Evolutionary conservation across 2,329 filamentous ascomycete genomes (phyloP), one percentile per base, ranked within the genome.

Genomic region (Botrytis deweyae): DNA sequence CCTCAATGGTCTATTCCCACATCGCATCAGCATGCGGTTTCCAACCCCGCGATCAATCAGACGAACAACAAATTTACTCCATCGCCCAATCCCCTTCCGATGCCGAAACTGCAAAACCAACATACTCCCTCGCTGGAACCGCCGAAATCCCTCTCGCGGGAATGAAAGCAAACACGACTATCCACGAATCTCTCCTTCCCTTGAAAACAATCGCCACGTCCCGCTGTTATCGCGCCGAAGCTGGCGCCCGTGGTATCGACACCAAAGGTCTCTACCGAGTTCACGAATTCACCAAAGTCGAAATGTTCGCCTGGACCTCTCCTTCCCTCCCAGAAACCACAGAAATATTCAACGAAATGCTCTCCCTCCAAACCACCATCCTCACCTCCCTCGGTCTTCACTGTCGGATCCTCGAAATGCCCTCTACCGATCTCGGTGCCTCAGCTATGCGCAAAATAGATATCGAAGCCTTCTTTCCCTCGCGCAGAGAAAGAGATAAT

Each of bases 261-360:
- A 97, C 95, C 2, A 98, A 97, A 84, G 96, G 96, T 8, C 85
- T 99, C 2, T 99, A 98, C 84, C 92, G 96, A 42, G 96, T 99
- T 5, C 96, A 99, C 83, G 96, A 99, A 83, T 99, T 99, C 83
- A 97, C 94, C 42, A 99, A 99, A 82, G 95, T 99, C 0, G 96
- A 99, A 83, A 91, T 99, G 86, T 98, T 99, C 81, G 94, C 92
- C 0, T 99, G 96, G 96, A 92, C 93, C 7, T 79, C 87, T 44
- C 89, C 93, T 1, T 86, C 89, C 71, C 73, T 79, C 3, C n/a
- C 52, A 58, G 81, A 80, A 46, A 80, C 82, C 59, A 85, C 89
- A 0, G 84, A 87, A 0, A 79, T 95, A 20, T 97, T 97, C 82
- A 86, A 93, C 69, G 94, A 98, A 83, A 94, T 99, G 86, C 85